Percentiles rank a stretch among this genome's conserved stretches.
phyloP scores from a whole-genome alignment of 345 rosid species.

The Lepidium didymum region DNA sequence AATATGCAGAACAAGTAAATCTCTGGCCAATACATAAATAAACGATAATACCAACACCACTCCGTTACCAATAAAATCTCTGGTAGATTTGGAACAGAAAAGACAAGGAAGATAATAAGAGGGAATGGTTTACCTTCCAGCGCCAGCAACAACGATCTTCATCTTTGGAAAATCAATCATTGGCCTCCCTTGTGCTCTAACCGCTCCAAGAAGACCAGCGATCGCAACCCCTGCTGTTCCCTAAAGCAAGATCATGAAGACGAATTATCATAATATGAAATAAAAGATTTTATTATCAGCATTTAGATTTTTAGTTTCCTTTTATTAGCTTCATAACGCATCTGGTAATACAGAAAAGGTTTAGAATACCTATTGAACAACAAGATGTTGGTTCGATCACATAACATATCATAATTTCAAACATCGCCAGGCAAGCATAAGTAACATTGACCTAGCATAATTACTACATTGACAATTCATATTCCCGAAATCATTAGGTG shows the following conservation, averaged over 20 bases:
- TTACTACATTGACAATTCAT: neutral
- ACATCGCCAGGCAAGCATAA: neutral
- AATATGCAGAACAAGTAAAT: neutral
- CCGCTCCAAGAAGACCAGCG: slow-evolving; percentile 98
- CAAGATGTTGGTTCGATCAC: neutral
- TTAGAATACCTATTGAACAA: neutral
- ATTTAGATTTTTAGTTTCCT: neutral
- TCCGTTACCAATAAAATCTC: neutral
- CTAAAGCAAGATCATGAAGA: slow-evolving; percentile 32
- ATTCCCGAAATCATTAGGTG: neutral
- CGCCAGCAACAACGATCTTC: slow-evolving; percentile 97
- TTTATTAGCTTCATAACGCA: neutral
- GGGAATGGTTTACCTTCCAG: slow-evolving; percentile 63
- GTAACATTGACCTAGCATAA: neutral
- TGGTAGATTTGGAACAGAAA: neutral
- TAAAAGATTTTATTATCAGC: neutral
- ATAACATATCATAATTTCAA: slow-evolving; percentile 4
- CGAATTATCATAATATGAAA: neutral
- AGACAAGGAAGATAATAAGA: neutral
- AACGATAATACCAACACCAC: neutral
- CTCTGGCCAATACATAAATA: neutral
- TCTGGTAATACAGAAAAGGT: neutral
- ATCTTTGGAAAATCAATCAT: slow-evolving; percentile 97
- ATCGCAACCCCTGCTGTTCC: slow-evolving; percentile 99
- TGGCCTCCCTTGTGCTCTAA: slow-evolving; percentile 94